Evolutionary conservation across 2,329 filamentous ascomycete genomes (phyloP), one percentile per base, ranked within the genome.

Genomic region (Neonectria coccinea): DNA sequence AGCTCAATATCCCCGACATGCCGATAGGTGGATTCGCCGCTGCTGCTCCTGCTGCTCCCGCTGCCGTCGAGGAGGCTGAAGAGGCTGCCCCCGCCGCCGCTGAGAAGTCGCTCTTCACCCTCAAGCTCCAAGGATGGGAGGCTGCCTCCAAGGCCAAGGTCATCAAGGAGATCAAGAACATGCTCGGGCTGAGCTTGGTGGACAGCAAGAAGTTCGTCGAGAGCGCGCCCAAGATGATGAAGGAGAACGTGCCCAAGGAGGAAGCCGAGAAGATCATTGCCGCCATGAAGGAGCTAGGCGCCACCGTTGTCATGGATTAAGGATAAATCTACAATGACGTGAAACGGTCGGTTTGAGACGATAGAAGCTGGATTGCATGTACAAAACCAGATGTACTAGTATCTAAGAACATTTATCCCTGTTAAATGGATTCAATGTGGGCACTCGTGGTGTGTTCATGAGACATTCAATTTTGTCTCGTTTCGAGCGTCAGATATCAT

Each of bases 191-290:
- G 78, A 97, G 92, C 79, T 87, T 99, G 84, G 97, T 99, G 73
- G 96, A 99, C 83, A 97, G 93, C 84, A 99, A 99, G 91, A 99
- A 99, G 86, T 99, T 99, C 77, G 96, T 99, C 71, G 96, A 99
- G 87, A 93, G 92, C 78, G 94, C 92, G 73, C 96, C 96, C 70
- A 99, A 99, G 91, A 85, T 93, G 81, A 92, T 99, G 93, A 98
- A 98, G 90, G 96, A 99, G 84, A 94, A 92, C 56, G 94, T 99
- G 73, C 92, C 95, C 69, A 99, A 99, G 89, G 96, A 99, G 78
- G 97, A 99, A 81, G 94, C 93, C 8, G 95, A 98, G 88, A 99
- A 99, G 91, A 97, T 99, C 77, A 89, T 99, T 64, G 92, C 93
- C 81, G 90, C 92, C 45, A 87, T 99, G 85, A 98, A 98, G 89